Conservation (phyloP, 2,329 filamentous ascomycete genomes). For the Celoporthe dispersa region DNA sequence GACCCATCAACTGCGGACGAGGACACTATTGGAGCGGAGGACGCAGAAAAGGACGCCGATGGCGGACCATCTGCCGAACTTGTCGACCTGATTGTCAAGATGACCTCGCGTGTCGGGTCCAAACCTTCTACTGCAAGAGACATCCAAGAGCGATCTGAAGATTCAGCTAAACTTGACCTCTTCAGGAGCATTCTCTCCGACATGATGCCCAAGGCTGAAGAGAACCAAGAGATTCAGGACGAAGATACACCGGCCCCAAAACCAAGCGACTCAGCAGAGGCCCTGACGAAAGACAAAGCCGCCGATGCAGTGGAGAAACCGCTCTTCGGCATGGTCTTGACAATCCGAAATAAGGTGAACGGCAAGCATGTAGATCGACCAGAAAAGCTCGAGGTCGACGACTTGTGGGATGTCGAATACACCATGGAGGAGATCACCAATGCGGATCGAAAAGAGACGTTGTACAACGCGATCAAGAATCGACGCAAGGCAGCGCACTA, state of each 20-base stretch:
- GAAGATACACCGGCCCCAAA: not conserved
- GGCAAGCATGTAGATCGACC: constrained; percentile 67
- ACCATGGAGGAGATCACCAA: constrained; percentile 65
- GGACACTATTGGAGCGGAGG: constrained; percentile 1
- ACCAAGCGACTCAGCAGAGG: not conserved
- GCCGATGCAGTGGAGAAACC: constrained; percentile 23
- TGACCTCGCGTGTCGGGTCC: constrained; percentile 52
- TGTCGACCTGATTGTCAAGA: constrained; percentile 56
- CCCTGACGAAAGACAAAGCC: not conserved
- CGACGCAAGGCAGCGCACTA: constrained; percentile 54
- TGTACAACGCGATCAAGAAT: constrained; percentile 61
- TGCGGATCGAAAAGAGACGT: constrained; percentile 45
- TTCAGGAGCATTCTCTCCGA: constrained; percentile 58
- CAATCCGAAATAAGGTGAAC: constrained; percentile 74
- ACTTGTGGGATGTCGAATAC: constrained; percentile 79
- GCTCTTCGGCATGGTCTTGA: constrained; percentile 72
- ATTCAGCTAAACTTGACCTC: constrained; percentile 46
- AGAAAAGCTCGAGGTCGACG: constrained; percentile 42
- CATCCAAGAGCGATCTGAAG: constrained; percentile 36
- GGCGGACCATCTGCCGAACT: constrained; percentile 35
- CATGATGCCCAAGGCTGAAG: constrained; percentile 47
- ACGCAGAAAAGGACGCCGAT: constrained; percentile 25
- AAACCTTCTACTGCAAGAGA: constrained; percentile 29
- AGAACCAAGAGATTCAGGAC: constrained; percentile 5
- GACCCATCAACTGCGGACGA: not conserved